These are phyloP conservation scores for Boeremia lycopersici DNA, from an alignment of 2,329 filamentous ascomycete genomes.

Conservation along the genomic window DNA sequence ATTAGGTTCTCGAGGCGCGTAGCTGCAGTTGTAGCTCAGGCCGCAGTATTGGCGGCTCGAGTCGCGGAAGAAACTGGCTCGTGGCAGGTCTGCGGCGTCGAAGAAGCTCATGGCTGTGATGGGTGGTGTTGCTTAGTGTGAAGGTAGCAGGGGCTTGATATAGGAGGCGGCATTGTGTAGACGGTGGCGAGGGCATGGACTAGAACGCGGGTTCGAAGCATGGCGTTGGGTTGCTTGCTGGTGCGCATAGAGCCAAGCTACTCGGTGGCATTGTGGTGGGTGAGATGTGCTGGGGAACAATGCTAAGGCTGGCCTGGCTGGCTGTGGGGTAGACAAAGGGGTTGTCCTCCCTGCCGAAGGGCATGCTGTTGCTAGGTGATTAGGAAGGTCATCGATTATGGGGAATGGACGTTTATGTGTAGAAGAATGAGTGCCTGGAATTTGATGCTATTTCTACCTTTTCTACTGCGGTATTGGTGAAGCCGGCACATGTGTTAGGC, in stretches of 20 bases:
- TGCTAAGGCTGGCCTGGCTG: background rate
- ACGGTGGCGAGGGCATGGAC: background rate
- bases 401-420: background rate
- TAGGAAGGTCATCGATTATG: background rate
- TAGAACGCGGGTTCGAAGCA: background rate
- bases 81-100: constrained; percentile 5
- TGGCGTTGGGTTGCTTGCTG: background rate
- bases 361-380: background rate
- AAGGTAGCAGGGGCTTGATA: background rate
- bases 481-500: no score
- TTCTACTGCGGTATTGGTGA: no score
- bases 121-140: background rate
- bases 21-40: constrained; percentile 9
- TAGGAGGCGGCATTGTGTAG: background rate
- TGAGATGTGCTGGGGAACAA: constrained; percentile 1
- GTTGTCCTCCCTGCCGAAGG: background rate
- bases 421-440: background rate
- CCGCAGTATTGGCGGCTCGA: constrained; percentile 1
- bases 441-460: no score
- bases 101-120: constrained; percentile 3
- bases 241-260: background rate
- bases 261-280: background rate
- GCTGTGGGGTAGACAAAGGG: background rate
- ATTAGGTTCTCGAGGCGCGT: background rate
- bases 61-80: constrained; percentile 1